Conservation (phyloP, 2,329 filamentous ascomycete species). For the Pseudogymnoascus pannorum region DNA sequence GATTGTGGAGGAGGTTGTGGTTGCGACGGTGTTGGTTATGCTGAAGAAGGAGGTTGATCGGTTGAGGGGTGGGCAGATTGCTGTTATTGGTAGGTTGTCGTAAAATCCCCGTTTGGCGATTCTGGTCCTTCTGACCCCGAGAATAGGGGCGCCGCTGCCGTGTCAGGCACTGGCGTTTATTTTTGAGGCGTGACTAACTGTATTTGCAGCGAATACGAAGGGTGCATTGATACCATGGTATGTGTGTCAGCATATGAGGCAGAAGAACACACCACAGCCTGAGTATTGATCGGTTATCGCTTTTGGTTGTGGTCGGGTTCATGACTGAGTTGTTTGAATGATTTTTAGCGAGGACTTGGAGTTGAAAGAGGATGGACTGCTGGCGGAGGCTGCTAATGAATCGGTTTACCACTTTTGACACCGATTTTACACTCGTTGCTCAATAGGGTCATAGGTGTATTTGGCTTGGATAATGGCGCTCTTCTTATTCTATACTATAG, state of each 20-base stretch:
- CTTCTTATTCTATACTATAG: background rate
- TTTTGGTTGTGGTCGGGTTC: background rate
- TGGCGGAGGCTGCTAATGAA: background rate
- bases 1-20: conserved; percentile 43
- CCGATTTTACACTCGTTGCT: background rate
- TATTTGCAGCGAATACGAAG: background rate
- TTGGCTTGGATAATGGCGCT: background rate
- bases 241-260: background rate
- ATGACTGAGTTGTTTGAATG: background rate
- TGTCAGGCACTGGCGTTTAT: background rate
- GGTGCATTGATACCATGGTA: background rate
- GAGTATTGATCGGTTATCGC: background rate
- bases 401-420: background rate
- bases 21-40: conserved; percentile 53
- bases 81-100: background rate
- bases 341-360: background rate
- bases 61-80: background rate
- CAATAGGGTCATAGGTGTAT: background rate
- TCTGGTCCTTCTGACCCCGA: background rate
- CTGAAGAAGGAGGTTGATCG: conserved; percentile 57
- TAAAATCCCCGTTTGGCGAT: background rate
- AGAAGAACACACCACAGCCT: background rate
- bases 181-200: background rate
- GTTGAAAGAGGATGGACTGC: no score
- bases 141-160: background rate